Conservation (phyloP, 805 yeast species). For the Candida oleophila region DNA sequence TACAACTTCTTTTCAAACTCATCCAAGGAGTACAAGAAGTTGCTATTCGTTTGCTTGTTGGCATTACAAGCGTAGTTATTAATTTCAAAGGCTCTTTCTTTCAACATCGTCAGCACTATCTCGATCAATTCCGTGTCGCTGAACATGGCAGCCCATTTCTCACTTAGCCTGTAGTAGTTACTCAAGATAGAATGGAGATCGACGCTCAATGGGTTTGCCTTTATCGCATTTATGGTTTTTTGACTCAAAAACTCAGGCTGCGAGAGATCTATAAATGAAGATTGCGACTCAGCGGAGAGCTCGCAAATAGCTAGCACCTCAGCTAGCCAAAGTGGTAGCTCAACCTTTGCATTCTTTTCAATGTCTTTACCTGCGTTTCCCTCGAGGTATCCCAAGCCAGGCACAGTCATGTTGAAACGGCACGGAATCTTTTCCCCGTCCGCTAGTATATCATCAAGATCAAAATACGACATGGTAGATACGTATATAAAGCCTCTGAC, state of each 20-base stretch:
- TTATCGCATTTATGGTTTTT: slow-evolving; percentile 77
- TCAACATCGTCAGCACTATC: slow-evolving; percentile 49
- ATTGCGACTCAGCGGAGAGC: slow-evolving; percentile 24
- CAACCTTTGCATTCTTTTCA: slow-evolving; percentile 60
- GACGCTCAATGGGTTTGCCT: slow-evolving; percentile 63
- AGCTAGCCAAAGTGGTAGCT: slow-evolving; percentile 89
- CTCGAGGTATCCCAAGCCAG: slow-evolving; percentile 85
- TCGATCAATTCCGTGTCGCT: slow-evolving; percentile 61
- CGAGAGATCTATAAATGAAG: slow-evolving; percentile 62
- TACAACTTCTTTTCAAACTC: slow-evolving; percentile 69
- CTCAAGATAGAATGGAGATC: slow-evolving; percentile 67
- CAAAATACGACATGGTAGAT: slow-evolving; percentile 48
- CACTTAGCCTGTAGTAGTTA: slow-evolving; percentile 66
- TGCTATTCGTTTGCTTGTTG: slow-evolving; percentile 45
- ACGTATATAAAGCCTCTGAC: neutral
- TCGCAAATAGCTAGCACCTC: slow-evolving; percentile 60
- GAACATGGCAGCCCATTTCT: slow-evolving; percentile 76
- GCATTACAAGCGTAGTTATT: slow-evolving; percentile 66
- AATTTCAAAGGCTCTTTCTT: slow-evolving; percentile 66
- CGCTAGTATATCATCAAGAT: slow-evolving; percentile 72
- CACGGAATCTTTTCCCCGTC: slow-evolving; percentile 77
- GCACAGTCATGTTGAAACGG: slow-evolving; percentile 71
- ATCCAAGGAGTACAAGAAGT: slow-evolving; percentile 67
- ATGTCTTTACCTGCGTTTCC: slow-evolving; percentile 69
- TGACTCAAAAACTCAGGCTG: slow-evolving; percentile 69